Evolutionary conservation across 495 filamentous ascomycete genomes (phyloP).

Genomic region (Darksidea phi): DNA sequence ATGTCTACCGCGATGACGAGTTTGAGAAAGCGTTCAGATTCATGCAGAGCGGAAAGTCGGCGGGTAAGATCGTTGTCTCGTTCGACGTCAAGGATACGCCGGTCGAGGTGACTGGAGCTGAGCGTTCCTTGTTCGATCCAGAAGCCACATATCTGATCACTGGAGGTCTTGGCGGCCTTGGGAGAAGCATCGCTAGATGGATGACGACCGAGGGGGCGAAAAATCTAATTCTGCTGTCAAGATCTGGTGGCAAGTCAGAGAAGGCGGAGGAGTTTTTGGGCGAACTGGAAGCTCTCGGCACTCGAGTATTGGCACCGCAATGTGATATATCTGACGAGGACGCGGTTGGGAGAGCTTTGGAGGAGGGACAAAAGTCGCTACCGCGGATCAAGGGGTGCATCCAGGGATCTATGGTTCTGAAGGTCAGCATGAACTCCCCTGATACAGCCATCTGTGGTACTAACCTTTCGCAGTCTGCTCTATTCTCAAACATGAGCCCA

Average conservation of each 20-base stretch:
- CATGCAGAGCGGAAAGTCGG: conserved; percentile 7
- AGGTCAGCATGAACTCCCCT: too few relatives aligned
- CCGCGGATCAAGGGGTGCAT: conserved; percentile 36
- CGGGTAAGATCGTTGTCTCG: conserved; percentile 11
- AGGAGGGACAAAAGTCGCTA: conserved; percentile 5
- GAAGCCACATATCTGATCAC: conserved; percentile 28
- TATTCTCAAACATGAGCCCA: conserved; percentile 9
- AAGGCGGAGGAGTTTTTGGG: not conserved
- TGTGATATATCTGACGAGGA: conserved; percentile 8
- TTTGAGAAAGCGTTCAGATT: conserved; percentile 12
- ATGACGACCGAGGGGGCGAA: conserved; percentile 19
- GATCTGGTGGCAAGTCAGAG: not conserved
- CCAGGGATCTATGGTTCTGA: conserved; percentile 34
- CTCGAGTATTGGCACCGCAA: not conserved
- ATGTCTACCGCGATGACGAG: not conserved
- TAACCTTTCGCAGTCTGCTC: too few relatives aligned
- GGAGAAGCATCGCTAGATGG: conserved; percentile 22
- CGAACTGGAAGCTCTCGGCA: not conserved
- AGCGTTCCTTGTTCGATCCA: not conserved
- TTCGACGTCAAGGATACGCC: not conserved
- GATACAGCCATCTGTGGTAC: too few relatives aligned
- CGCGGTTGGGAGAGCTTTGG: not conserved
- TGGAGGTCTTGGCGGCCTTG: conserved; percentile 30
- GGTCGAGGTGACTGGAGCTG: not conserved
- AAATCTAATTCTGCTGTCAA: conserved; percentile 14